phyloP scores from a whole-genome alignment of 2,329 filamentous ascomycete species.

The Penicillium psychrosexuale region DNA sequence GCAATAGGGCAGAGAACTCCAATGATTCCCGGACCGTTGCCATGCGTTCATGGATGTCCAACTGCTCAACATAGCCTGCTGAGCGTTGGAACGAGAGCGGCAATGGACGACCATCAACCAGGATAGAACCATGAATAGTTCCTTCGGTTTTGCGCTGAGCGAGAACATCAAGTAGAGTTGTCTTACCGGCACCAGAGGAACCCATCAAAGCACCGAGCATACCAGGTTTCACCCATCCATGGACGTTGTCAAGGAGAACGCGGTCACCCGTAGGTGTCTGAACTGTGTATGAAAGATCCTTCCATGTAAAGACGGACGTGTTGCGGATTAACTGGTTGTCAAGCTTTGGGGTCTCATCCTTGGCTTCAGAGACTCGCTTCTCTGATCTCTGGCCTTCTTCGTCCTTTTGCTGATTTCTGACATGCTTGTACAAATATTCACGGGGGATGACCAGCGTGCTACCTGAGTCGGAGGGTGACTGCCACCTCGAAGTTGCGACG shows the following conservation, averaged over 20 bases:
- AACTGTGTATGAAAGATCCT: conserved; percentile 68
- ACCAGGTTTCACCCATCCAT: conserved; percentile 74
- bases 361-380: conserved; percentile 23
- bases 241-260: conserved; percentile 63
- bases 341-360: conserved; percentile 22
- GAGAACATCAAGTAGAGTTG: conserved; percentile 69
- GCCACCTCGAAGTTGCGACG: conserved; percentile 57
- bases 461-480: conserved; percentile 51
- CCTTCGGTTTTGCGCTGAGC: conserved; percentile 67
- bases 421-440: conserved; percentile 50
- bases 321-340: conserved; percentile 56
- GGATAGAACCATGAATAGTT: conserved; percentile 60
- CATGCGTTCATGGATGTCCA: conserved; percentile 65
- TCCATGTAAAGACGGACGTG: conserved; percentile 71
- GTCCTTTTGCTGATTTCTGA: conserved; percentile 38
- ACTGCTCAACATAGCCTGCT: conserved; percentile 67
- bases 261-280: conserved; percentile 55
- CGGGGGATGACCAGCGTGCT: conserved; percentile 60
- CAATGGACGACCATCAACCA: conserved; percentile 62
- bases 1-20: conserved; percentile 62
- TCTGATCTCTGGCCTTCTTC: conserved; percentile 48
- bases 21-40: conserved; percentile 64
- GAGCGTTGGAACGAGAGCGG: conserved; percentile 62
- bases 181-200: conserved; percentile 73
- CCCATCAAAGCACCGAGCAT: conserved; percentile 75